Conservation (phyloP, 2,329 filamentous ascomycete species). For the Elsinoe arachidis region DNA sequence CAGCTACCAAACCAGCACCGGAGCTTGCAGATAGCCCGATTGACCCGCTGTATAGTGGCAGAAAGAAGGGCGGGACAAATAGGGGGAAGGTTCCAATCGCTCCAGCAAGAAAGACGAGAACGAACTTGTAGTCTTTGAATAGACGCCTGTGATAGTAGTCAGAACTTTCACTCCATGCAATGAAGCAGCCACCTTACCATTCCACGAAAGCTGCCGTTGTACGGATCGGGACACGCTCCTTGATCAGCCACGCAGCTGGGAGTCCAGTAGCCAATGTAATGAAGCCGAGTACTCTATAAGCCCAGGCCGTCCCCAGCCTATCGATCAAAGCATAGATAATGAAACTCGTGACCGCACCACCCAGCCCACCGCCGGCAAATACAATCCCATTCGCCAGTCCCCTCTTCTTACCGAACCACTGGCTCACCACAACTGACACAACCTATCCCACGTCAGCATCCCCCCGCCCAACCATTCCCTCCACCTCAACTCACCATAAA, state of each 20-base stretch:
- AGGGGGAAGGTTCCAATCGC: conserved; percentile 52
- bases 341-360: conserved; percentile 3
- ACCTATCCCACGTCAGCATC: not conserved
- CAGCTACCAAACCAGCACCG: conserved; percentile 51
- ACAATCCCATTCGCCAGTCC: conserved; percentile 40
- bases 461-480: not conserved
- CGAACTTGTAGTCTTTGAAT: conserved; percentile 45
- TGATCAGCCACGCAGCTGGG: conserved; percentile 47
- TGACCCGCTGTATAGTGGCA: conserved; percentile 48
- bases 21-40: conserved; percentile 46
- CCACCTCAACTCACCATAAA: not conserved
- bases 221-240: conserved; percentile 34
- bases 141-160: conserved; percentile 33
- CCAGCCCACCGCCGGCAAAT: conserved; percentile 30
- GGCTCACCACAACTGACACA: not conserved
- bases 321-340: conserved; percentile 24
- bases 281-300: conserved; percentile 47
- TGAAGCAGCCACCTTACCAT: conserved; percentile 5
- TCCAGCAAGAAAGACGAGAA: conserved; percentile 45
- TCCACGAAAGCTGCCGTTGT: not conserved
- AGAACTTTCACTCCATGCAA: conserved; percentile 4
- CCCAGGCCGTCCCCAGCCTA: conserved; percentile 41
- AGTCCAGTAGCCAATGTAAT: conserved; percentile 45
- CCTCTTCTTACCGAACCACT: conserved; percentile 39
- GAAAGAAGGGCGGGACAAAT: conserved; percentile 53